These are phyloP conservation scores for Colletotrichum lupini DNA, from an alignment of 2,329 filamentous ascomycete species.

Conservation along the genomic window DNA sequence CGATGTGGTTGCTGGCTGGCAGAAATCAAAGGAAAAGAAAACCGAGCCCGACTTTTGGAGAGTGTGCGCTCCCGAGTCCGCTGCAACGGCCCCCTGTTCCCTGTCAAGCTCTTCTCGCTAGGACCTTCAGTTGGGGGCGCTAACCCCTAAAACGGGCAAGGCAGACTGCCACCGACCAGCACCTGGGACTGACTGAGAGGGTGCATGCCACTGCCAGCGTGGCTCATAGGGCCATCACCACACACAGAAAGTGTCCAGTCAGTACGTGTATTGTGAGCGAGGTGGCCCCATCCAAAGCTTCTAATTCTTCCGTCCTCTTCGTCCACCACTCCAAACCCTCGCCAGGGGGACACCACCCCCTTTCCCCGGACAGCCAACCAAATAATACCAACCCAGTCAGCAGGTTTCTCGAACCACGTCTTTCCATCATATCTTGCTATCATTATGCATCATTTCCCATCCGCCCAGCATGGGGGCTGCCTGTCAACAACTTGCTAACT, in stretches of 20 bases:
- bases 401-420: constrained; percentile 25
- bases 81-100: constrained; percentile 22
- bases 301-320: not conserved
- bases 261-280: not conserved
- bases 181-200: not conserved
- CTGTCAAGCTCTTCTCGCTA: constrained; percentile 12
- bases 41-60: constrained; percentile 10
- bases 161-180: constrained; percentile 2
- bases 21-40: not conserved
- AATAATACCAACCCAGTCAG: constrained; percentile 5
- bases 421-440: constrained; percentile 15
- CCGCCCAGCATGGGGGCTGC: not conserved
- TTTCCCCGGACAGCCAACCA: constrained; percentile 21
- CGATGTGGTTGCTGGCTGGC: constrained; percentile 14
- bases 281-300: not conserved
- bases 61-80: constrained; percentile 8
- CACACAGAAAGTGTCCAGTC: too few relatives aligned
- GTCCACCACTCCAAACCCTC: constrained; percentile 1
- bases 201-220: constrained; percentile 2
- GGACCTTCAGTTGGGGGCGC: not conserved
- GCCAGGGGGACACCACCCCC: not conserved
- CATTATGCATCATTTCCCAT: constrained; percentile 20
- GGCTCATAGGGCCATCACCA: not conserved
- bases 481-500: not conserved
- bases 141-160: constrained; percentile 13